Evolutionary conservation across 345 rosid species (phyloP).

Genomic region (Geranium brycei): DNA sequence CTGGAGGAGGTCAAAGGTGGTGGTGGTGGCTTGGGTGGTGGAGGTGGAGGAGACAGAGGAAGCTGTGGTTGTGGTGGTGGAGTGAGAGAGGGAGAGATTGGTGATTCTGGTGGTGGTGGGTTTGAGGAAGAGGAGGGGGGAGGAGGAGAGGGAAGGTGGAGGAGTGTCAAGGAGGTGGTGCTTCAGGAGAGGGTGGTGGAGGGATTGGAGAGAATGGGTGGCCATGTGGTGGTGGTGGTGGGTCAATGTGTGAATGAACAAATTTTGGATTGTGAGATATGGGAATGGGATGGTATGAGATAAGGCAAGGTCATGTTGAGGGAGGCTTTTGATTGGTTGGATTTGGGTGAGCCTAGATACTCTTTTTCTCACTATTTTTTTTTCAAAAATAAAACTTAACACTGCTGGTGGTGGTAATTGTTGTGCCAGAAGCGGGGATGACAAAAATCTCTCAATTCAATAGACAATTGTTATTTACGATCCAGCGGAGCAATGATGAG

Average conservation of each 20-base stretch:
- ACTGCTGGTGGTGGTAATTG: too few species aligned
- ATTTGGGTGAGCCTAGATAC: constrained; percentile 44
- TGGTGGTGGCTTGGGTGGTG: constrained; percentile 22
- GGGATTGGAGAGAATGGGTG: constrained; percentile 29
- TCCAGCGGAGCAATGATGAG: too few species aligned
- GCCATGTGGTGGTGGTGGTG: constrained; percentile 23
- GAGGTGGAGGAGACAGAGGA: constrained; percentile 15
- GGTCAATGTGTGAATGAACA: background rate
- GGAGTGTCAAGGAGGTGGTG: constrained; percentile 3
- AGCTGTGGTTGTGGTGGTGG: constrained; percentile 10
- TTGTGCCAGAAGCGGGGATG: too few species aligned
- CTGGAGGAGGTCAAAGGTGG: constrained; percentile 50
- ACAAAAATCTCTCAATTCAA: too few species aligned
- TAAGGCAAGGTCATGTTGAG: constrained; percentile 16
- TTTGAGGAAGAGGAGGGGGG: constrained; percentile 20
- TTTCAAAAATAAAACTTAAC: background rate
- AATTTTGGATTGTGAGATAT: background rate
- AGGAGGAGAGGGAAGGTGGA: constrained; percentile 10
- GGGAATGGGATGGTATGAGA: background rate
- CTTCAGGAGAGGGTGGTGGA: constrained; percentile 27
- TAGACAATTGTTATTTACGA: too few species aligned
- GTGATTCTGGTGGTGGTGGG: constrained; percentile 19
- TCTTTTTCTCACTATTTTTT: background rate
- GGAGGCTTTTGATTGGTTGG: constrained; percentile 55
- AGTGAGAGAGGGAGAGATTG: constrained; percentile 15